Evolutionary conservation across 805 yeast genomes (phyloP), one percentile per base, ranked within the genome.

Genomic region (Zygotorulaspora danielsina): DNA sequence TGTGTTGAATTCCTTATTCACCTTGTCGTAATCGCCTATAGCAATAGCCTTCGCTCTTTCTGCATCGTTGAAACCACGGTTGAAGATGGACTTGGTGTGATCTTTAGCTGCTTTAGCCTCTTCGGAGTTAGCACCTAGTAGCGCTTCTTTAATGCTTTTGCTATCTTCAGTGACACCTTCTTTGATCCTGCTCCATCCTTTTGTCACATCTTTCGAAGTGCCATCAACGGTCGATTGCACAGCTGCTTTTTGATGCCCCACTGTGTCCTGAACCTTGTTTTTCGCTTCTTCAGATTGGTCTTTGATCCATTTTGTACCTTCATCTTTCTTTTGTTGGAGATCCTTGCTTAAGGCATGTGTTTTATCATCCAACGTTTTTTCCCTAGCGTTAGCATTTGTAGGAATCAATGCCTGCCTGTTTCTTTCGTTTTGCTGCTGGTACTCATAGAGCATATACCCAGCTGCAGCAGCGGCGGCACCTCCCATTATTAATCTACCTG

Each of bases 11-110:
- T 49, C 53, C 42, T 55, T 53, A 42, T 55, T 55, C 13, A 57
- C 56, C 21, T 39, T 41, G 36, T 58, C 63, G 38, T 44, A 57
- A 36, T 58, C 57, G 5, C 54, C 51, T 17, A 59, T 53, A 11
- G 63, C 62, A 17, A 48, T 44, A 2, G 61, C 63, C 32, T 51
- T 56, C 9, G 53, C 50, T 15, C 45, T 46, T 26, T 59, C 64
- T 5, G 57, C 58, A 29, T 56, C 53, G 19, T 46, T 49, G 42
- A 55, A 57, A 19, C 60, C 58, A 50, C 52, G 46, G 43, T 55
- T 51, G 39, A 57, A 55, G 21, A 57, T 56, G 3, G 57, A 48
- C 34, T 50, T 50, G 7, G 51, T 37, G 15, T 39, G 42, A 20
- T 49, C 57, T 38, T 46, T 39, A 16, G 49, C 43, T 32, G 41